Evolutionary conservation across 2,329 filamentous ascomycete genomes (phyloP).

Genomic region (Phialophora expanda): DNA sequence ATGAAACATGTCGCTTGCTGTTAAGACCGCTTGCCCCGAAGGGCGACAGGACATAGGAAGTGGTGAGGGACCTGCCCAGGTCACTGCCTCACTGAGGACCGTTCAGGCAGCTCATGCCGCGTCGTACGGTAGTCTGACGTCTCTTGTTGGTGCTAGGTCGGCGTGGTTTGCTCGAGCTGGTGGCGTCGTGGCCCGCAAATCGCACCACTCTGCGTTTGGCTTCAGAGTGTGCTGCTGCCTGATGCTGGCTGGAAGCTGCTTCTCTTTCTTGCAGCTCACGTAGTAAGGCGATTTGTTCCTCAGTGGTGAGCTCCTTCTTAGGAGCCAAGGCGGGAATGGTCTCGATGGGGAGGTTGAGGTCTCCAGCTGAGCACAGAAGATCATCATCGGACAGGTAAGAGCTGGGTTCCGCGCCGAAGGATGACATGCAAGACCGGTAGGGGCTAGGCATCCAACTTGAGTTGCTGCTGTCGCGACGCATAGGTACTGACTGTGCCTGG

Average conservation of each 20-base stretch:
- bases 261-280: slow-evolving; percentile 39
- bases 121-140: slow-evolving; percentile 27
- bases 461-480: slow-evolving; percentile 38
- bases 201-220: slow-evolving; percentile 35
- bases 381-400: slow-evolving; percentile 41
- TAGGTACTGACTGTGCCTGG: slow-evolving; percentile 30
- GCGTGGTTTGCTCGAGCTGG: slow-evolving; percentile 30
- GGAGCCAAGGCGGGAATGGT: slow-evolving; percentile 34
- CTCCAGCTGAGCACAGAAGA: slow-evolving; percentile 32
- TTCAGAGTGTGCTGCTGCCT: slow-evolving; percentile 23
- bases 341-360: slow-evolving; percentile 35
- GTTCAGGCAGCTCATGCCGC: slow-evolving; percentile 27
- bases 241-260: slow-evolving; percentile 28
- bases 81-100: slow-evolving; percentile 30
- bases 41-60: slow-evolving; percentile 6
- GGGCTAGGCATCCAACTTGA: slow-evolving; percentile 39
- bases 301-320: slow-evolving; percentile 39
- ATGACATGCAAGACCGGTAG: slow-evolving; percentile 39
- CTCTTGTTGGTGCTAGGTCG: slow-evolving; percentile 30
- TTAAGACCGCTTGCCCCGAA: slow-evolving; percentile 5
- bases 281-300: slow-evolving; percentile 39
- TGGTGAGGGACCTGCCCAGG: slow-evolving; percentile 24
- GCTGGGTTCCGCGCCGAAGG: slow-evolving; percentile 34
- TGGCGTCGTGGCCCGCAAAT: slow-evolving; percentile 29
- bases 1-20: slow-evolving; percentile 6